Conservation (phyloP, 495 filamentous ascomycete species). For the Rhypophila decipiens region DNA sequence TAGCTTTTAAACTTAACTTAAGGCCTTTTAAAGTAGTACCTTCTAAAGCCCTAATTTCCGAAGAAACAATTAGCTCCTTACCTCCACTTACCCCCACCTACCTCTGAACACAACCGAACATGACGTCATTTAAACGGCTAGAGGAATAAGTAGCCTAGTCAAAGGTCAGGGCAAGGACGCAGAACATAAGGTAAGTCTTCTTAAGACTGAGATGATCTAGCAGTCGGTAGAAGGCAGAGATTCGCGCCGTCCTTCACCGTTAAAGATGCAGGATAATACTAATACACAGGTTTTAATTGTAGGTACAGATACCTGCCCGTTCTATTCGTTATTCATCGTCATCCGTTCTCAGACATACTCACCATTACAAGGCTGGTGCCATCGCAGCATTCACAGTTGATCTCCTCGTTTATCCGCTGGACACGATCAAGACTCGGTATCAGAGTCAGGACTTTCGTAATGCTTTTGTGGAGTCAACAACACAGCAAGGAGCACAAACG, state of each 20-base stretch:
- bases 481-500: constrained; percentile 19
- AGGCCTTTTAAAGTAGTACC: not conserved
- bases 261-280: constrained; percentile 1
- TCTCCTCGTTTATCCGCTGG: constrained; percentile 73
- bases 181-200: no score
- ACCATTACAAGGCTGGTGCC: constrained; percentile 60
- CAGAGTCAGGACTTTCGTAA: constrained; percentile 66
- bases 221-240: no score
- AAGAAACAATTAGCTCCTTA: not conserved
- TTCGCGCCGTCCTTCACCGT: no score
- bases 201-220: no score
- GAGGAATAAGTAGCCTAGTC: not conserved
- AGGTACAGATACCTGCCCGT: not conserved
- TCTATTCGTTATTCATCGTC: not conserved
- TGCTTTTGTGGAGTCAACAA: constrained; percentile 50
- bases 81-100: not conserved
- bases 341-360: not conserved
- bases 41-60: not conserved
- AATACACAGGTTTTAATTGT: constrained; percentile 1
- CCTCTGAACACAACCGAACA: not conserved
- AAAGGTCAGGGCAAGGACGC: no score
- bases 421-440: constrained; percentile 80
- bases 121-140: not conserved
- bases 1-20: not conserved
- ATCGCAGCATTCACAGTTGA: constrained; percentile 75